A percentile compares a stretch with the other conserved stretches of the same genome.
phyloP scores from a whole-genome alignment of 192 early-diverging fungal species.

The Mortierella alpina region DNA sequence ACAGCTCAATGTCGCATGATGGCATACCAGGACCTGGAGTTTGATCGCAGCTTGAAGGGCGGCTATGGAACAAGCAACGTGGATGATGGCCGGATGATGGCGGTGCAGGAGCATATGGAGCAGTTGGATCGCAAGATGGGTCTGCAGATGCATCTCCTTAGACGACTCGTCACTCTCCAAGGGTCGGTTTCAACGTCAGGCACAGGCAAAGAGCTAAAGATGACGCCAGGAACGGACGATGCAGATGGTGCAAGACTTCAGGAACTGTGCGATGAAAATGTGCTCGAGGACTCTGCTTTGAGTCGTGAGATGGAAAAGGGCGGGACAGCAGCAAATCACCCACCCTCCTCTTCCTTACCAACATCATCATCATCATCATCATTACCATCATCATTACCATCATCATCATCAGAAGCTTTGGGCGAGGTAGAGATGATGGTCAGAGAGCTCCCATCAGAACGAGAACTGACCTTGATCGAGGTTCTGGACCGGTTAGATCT shows the following conservation, averaged over 20 bases:
- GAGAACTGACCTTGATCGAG: conserved; percentile 24
- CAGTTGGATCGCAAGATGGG: conserved; percentile 47
- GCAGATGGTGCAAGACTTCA: background rate
- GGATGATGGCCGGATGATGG: conserved; percentile 67
- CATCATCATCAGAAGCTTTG: background rate
- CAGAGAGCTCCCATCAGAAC: background rate
- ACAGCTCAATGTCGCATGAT: conserved; percentile 53
- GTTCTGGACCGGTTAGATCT: conserved; percentile 35
- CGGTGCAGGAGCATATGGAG: conserved; percentile 63
- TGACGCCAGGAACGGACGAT: background rate
- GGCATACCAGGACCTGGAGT: conserved; percentile 48
- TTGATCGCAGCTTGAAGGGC: conserved; percentile 6
- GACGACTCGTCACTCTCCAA: conserved; percentile 46
- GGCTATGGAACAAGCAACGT: conserved; percentile 21
- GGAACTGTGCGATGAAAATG: background rate
- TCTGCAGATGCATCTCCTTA: conserved; percentile 55
- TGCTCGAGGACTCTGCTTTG: background rate
- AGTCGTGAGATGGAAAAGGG: background rate
- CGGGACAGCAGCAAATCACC: background rate
- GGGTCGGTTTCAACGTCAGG: background rate
- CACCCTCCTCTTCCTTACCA: background rate
- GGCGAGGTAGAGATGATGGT: background rate
- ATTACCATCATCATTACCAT: background rate
- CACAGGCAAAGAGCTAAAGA: background rate
- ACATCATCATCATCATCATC: background rate